phyloP scores from a whole-genome alignment of 306 rosid genomes.

The Canavalia gladiata region DNA sequence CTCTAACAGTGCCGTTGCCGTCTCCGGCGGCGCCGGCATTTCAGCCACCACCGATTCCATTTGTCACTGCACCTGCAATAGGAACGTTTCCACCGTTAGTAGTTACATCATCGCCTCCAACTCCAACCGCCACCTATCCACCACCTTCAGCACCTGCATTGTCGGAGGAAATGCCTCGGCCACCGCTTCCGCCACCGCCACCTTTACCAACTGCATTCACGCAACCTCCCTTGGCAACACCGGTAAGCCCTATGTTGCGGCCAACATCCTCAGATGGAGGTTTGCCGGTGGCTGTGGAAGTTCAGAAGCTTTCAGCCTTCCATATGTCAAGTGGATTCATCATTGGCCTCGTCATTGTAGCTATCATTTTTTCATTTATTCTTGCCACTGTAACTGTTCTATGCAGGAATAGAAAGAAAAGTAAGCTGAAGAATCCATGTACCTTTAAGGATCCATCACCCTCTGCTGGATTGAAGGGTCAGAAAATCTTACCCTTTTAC shows the following conservation, averaged over 20 bases:
- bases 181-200: neutral
- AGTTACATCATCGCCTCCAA: slow-evolving; percentile 7
- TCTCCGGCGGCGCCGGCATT: neutral
- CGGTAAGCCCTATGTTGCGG: neutral
- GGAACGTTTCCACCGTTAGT: neutral
- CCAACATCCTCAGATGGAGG: slow-evolving; percentile 32
- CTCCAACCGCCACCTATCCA: slow-evolving; percentile 21
- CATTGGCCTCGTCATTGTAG: slow-evolving; percentile 46
- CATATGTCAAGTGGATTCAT: slow-evolving; percentile 43
- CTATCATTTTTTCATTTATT: slow-evolving; percentile 36
- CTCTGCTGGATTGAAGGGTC: slow-evolving; percentile 49
- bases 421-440: neutral
- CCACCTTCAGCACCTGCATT: neutral
- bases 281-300: slow-evolving; percentile 52
- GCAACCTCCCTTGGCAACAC: slow-evolving; percentile 17
- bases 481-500: slow-evolving; percentile 13
- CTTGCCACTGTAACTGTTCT: slow-evolving; percentile 40
- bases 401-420: slow-evolving; percentile 45
- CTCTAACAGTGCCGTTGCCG: slow-evolving; percentile 13
- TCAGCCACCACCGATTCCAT: slow-evolving; percentile 32
- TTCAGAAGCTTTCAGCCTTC: slow-evolving; percentile 33
- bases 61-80: neutral
- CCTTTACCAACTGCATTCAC: neutral
- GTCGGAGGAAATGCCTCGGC: neutral
- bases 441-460: slow-evolving; percentile 35